Percentiles rank a stretch among this genome's conserved stretches.
phyloP scores from a whole-genome alignment of 148 eudicot species.

The Rhododendron mucronatum region DNA sequence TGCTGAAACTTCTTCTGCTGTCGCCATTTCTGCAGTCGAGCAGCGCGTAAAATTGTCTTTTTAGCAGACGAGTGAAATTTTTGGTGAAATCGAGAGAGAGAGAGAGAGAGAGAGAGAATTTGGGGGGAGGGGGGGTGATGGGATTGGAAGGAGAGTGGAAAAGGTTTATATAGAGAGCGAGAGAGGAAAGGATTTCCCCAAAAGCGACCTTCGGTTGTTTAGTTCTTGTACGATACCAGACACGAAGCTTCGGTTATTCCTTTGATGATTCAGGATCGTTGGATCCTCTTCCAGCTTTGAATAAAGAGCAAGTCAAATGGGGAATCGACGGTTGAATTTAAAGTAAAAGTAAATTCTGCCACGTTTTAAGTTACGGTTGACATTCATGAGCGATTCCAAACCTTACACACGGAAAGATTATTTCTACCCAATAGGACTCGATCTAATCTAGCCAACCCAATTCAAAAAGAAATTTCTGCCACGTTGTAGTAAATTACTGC shows the following conservation, averaged over 20 bases:
- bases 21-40: constrained; percentile 25
- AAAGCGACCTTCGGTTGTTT: background rate
- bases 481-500: too few species aligned
- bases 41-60: background rate
- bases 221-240: background rate
- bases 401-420: too few species aligned
- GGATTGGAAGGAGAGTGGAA: constrained; percentile 35
- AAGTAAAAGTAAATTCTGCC: too few species aligned
- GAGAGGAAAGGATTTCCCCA: background rate
- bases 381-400: too few species aligned
- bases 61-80: background rate
- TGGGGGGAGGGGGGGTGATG: background rate
- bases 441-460: too few species aligned
- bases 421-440: too few species aligned
- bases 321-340: too few species aligned
- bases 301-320: background rate
- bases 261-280: background rate
- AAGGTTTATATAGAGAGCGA: constrained; percentile 26
- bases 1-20: constrained; percentile 20
- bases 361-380: too few species aligned
- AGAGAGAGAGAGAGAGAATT: background rate
- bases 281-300: background rate
- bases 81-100: background rate
- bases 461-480: too few species aligned
- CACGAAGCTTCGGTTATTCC: background rate